Evolutionary conservation across 495 filamentous ascomycete species (phyloP).

Genomic region (Aspergillus homomorphus): DNA sequence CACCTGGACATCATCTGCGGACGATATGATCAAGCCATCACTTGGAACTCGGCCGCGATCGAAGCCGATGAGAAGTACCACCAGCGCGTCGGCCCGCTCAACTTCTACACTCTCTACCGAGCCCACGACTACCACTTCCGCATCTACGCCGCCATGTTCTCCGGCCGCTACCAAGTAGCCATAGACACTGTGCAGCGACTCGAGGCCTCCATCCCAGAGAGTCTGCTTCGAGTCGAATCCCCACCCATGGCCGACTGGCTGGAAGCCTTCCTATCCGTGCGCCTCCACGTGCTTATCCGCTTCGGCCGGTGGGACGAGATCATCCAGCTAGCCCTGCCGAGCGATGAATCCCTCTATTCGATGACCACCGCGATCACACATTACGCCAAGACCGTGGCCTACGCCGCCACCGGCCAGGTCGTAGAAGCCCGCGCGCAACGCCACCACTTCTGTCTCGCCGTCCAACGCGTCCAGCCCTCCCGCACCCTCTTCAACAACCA

Average conservation of each 20-base stretch:
- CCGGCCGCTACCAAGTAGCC: conserved; percentile 51
- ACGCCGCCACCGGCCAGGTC: conserved; percentile 50
- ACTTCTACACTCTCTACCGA: conserved; percentile 66
- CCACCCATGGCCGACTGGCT: conserved; percentile 65
- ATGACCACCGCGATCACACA: conserved; percentile 56
- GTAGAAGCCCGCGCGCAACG: conserved; percentile 43
- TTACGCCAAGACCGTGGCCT: conserved; percentile 61
- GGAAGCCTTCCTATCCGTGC: conserved; percentile 57
- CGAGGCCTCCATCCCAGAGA: conserved; percentile 52
- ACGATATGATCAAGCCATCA: conserved; percentile 57
- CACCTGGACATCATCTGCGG: conserved; percentile 64
- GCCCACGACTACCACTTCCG: conserved; percentile 62
- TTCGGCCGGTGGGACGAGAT: conserved; percentile 64
- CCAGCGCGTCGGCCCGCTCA: conserved; percentile 40
- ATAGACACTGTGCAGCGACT: conserved; percentile 49
- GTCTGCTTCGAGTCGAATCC: conserved; percentile 50
- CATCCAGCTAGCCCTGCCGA: conserved; percentile 41
- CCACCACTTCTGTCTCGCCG: conserved; percentile 42
- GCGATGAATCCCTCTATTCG: conserved; percentile 53
- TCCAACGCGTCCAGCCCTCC: conserved; percentile 39
- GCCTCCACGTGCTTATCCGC: conserved; percentile 59
- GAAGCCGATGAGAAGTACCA: conserved; percentile 58
- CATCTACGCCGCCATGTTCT: conserved; percentile 68
- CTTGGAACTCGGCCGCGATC: conserved; percentile 55
- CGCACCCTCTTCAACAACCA: conserved; percentile 60